These are phyloP conservation scores for Mycena vulgaris DNA, from an alignment of 768 basidiomycete species.

Conservation along the genomic window DNA sequence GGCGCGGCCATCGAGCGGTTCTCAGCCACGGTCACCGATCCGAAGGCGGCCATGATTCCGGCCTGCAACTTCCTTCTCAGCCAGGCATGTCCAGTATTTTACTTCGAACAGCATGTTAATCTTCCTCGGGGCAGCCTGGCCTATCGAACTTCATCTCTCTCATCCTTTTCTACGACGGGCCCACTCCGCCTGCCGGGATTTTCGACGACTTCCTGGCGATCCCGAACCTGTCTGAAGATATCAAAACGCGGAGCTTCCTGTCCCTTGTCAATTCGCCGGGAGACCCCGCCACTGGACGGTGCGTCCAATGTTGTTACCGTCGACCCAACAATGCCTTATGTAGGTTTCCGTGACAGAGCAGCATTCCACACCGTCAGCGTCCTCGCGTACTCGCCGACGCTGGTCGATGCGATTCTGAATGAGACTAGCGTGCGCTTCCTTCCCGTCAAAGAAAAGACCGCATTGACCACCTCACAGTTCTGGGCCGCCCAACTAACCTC, in stretches of 20 bases:
- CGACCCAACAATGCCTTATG: too few species aligned
- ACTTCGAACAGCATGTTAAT: too few species aligned
- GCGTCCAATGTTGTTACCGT: conserved; percentile 53
- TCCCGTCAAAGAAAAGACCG: too few species aligned
- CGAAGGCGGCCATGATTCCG: conserved; percentile 66
- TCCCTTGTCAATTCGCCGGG: conserved; percentile 56
- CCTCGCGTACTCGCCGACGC: conserved; percentile 49
- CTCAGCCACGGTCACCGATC: conserved; percentile 59
- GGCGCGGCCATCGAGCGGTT: conserved; percentile 58
- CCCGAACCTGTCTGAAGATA: conserved; percentile 53
- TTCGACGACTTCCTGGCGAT: conserved; percentile 69
- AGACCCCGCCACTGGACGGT: too few species aligned
- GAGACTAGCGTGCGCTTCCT: conserved; percentile 55
- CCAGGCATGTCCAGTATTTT: conserved; percentile 52
- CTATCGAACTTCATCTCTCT: conserved; percentile 55
- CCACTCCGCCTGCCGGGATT: conserved; percentile 62
- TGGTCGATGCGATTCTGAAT: conserved; percentile 61
- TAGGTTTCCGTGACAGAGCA: conserved; percentile 40
- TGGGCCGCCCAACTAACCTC: conserved; percentile 57
- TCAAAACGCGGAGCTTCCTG: conserved; percentile 57
- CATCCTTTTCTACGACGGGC: conserved; percentile 79
- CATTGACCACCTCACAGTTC: too few species aligned
- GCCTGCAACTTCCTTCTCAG: conserved; percentile 58
- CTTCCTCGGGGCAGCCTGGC: too few species aligned
- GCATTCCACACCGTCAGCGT: conserved; percentile 62